A percentile compares a stretch with the other conserved stretches of the same genome.
These are phyloP conservation scores for Penicillium corylophilum DNA, from an alignment of 2,329 filamentous ascomycete genomes.

Conservation along the genomic window DNA sequence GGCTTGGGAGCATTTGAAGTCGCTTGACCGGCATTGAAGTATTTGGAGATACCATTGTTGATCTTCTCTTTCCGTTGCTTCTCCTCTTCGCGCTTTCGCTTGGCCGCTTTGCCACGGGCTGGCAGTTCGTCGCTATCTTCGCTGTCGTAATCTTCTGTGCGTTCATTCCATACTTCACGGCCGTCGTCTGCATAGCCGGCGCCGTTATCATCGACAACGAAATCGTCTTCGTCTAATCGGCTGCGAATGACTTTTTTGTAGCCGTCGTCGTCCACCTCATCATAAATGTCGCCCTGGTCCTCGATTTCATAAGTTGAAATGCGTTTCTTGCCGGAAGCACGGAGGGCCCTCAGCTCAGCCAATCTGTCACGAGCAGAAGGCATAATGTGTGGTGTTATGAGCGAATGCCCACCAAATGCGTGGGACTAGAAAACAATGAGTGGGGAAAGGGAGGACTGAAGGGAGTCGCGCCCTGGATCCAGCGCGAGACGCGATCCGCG, in stretches of 20 bases:
- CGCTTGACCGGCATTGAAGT: slow-evolving; percentile 74
- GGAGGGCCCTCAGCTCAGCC: slow-evolving; percentile 79
- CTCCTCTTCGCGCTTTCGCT: slow-evolving; percentile 85
- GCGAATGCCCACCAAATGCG: slow-evolving; percentile 15
- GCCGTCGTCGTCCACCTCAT: slow-evolving; percentile 92
- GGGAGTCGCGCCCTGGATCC: slow-evolving; percentile 13
- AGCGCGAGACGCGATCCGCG: slow-evolving; percentile 16
- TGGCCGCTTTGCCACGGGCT: slow-evolving; percentile 63
- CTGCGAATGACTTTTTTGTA: slow-evolving; percentile 95
- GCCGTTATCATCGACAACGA: slow-evolving; percentile 97
- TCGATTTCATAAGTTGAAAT: slow-evolving; percentile 84
- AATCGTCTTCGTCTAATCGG: slow-evolving; percentile 90
- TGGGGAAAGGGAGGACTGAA: slow-evolving; percentile 21
- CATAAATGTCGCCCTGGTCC: slow-evolving; percentile 82
- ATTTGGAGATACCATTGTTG: slow-evolving; percentile 89
- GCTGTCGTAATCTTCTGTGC: slow-evolving; percentile 54
- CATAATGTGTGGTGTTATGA: slow-evolving; percentile 26
- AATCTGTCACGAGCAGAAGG: slow-evolving; percentile 36
- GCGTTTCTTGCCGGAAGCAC: slow-evolving; percentile 86
- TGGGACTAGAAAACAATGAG: slow-evolving; percentile 11
- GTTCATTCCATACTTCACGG: slow-evolving; percentile 84
- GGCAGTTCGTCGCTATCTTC: slow-evolving; percentile 72
- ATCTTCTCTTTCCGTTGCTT: slow-evolving; percentile 81
- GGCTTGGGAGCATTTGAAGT: slow-evolving; percentile 65
- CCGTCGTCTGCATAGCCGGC: slow-evolving; percentile 96